A percentile compares a stretch with the other conserved stretches of the same genome.
Conservation (phyloP, 192 early-diverging fungal species). For the Rhizophagus prolifer region DNA sequence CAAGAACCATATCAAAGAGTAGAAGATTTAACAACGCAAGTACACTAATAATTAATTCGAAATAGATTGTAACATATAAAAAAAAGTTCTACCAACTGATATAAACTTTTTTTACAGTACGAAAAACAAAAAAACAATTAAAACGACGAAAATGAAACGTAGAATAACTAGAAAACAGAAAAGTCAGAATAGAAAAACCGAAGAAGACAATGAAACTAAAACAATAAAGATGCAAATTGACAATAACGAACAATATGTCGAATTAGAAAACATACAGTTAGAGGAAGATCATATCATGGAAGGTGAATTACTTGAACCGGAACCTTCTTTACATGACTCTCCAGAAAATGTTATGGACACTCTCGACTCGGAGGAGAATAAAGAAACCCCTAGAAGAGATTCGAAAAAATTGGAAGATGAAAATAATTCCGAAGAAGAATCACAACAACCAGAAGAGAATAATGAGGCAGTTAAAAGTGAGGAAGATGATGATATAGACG, state of each 20-base stretch:
- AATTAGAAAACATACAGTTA: background rate
- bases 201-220: background rate
- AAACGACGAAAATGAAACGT: background rate
- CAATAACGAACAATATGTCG: background rate
- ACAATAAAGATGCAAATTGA: background rate
- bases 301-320: background rate
- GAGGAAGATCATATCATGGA: background rate
- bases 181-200: background rate
- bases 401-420: background rate
- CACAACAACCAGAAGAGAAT: background rate
- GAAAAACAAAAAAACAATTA: background rate
- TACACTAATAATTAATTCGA: background rate
- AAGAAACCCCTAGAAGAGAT: background rate
- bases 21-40: background rate
- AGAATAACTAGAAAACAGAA: background rate
- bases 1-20: background rate
- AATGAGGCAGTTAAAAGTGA: background rate
- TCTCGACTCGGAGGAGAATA: background rate
- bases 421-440: background rate
- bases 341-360: background rate
- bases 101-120: background rate
- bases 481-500: background rate
- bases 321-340: background rate
- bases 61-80: no score
- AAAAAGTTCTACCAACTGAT: background rate